These are phyloP conservation scores for Sedum album DNA, from an alignment of 164 flowering plant genomes.

Conservation along the genomic window DNA sequence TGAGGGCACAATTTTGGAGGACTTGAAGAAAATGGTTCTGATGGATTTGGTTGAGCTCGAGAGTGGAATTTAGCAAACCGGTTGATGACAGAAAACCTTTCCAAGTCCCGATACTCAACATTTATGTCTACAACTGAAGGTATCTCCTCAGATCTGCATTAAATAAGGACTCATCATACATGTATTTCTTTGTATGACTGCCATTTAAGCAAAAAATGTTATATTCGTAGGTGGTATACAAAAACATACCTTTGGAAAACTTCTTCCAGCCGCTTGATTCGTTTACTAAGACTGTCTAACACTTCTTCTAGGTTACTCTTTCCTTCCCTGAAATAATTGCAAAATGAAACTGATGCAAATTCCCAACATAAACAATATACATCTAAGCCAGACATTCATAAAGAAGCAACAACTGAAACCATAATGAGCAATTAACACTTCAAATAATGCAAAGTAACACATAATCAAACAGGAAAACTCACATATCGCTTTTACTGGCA, in stretches of 20 bases:
- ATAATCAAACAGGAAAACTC: slow-evolving; percentile 18
- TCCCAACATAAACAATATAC: background rate
- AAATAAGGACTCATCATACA: background rate
- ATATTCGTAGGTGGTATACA: background rate
- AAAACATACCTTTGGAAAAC: slow-evolving; percentile 46
- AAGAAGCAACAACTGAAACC: background rate
- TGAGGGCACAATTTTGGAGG: slow-evolving; percentile 27
- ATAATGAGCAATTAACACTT: background rate
- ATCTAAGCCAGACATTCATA: background rate
- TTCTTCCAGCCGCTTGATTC: slow-evolving; percentile 50
- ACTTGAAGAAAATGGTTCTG: slow-evolving; percentile 30
- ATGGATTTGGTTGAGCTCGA: slow-evolving; percentile 31
- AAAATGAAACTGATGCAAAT: background rate
- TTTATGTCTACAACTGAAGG: slow-evolving; percentile 50
- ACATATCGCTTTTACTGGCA: slow-evolving; percentile 28
- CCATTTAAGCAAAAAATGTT: background rate
- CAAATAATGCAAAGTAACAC: background rate
- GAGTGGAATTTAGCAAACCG: slow-evolving; percentile 82
- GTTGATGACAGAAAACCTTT: slow-evolving; percentile 61
- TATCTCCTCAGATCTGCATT: slow-evolving; percentile 56
- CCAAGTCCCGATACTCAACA: slow-evolving; percentile 69
- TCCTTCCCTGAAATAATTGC: background rate
- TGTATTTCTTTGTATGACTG: background rate
- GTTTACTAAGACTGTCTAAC: slow-evolving; percentile 37
- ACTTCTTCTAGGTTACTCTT: slow-evolving; percentile 5